Evolutionary conservation across 2,329 filamentous ascomycete genomes (phyloP).

Genomic region (Didymella sp.): DNA sequence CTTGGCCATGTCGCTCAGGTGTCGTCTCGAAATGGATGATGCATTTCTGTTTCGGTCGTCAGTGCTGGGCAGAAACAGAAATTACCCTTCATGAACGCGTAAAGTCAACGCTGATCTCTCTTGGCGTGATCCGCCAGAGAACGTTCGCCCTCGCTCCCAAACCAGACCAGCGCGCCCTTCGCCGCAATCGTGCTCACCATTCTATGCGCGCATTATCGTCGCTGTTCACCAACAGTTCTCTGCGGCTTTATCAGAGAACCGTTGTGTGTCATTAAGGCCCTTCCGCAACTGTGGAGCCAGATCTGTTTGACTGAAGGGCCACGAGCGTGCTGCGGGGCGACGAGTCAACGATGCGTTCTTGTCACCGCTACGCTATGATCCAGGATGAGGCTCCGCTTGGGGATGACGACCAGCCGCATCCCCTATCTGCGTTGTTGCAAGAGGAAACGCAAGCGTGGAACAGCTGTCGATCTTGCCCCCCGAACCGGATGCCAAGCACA

Average conservation of each 20-base stretch:
- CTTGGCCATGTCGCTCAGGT: conserved; percentile 5
- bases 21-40: conserved; percentile 1
- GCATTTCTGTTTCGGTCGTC: conserved; percentile 7
- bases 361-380: conserved; percentile 12
- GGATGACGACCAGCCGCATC: conserved; percentile 10
- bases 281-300: neutral
- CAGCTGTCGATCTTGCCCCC: conserved; percentile 10
- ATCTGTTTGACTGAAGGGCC: neutral
- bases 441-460: conserved; percentile 18
- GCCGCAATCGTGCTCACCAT: conserved; percentile 3
- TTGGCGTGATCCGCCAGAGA: conserved; percentile 9
- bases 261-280: neutral
- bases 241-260: neutral
- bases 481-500: conserved; percentile 2
- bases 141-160: conserved; percentile 8
- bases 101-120: conserved; percentile 11
- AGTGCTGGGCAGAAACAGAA: conserved; percentile 1
- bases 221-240: neutral
- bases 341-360: neutral
- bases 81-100: conserved; percentile 5
- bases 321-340: neutral
- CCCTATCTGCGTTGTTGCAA: conserved; percentile 21
- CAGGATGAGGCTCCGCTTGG: conserved; percentile 11
- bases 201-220: neutral
- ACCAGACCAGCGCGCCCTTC: conserved; percentile 2